Conservation (phyloP, 2,329 filamentous ascomycete species). For the Fusarium nematophilum region DNA sequence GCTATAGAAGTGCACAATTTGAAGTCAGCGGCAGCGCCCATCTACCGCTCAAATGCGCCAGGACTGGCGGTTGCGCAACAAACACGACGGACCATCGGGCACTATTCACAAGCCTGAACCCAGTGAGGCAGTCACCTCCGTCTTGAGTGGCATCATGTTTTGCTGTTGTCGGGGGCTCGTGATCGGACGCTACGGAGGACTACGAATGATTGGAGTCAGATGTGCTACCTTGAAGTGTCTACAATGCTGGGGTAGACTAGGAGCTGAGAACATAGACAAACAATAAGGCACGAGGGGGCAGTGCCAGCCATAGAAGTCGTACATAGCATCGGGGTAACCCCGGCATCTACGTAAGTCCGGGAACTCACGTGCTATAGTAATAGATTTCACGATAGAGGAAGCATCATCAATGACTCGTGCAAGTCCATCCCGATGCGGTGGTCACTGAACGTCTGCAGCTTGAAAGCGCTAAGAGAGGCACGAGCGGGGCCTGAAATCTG, state of each 20-base stretch:
- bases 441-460: too few species aligned
- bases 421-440: background rate
- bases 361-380: background rate
- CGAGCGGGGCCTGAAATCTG: conserved; percentile 33
- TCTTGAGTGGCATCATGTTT: background rate
- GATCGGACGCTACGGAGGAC: conserved; percentile 11
- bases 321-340: background rate
- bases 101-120: conserved; percentile 47
- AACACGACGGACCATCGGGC: conserved; percentile 47
- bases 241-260: background rate
- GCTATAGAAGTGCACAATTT: conserved; percentile 41
- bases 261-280: background rate
- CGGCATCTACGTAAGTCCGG: background rate
- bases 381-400: conserved; percentile 8
- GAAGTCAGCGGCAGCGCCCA: conserved; percentile 47
- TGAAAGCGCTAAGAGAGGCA: too few species aligned
- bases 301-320: too few species aligned
- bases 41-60: conserved; percentile 35
- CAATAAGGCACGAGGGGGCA: too few species aligned
- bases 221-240: conserved; percentile 5
- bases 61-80: conserved; percentile 38
- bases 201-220: conserved; percentile 11
- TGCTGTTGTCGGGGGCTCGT: conserved; percentile 1
- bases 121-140: conserved; percentile 33
- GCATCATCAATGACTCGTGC: background rate